Percentiles rank a stretch among this genome's conserved stretches.
Evolutionary conservation across 495 filamentous ascomycete genomes (phyloP).

Genomic region (Cercophora sp.): DNA sequence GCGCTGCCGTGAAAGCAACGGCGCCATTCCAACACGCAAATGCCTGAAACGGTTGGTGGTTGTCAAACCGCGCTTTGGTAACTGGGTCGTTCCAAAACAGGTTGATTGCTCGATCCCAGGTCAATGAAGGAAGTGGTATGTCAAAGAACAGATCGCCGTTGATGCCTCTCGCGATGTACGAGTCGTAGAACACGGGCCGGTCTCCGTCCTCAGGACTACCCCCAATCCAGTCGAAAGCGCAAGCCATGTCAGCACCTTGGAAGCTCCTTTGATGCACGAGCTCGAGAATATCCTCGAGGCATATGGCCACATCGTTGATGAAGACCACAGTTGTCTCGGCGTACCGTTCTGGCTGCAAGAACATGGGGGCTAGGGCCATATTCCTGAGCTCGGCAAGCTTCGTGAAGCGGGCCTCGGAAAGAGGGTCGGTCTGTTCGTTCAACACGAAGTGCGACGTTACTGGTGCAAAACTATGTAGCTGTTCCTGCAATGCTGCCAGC

Average conservation of each 20-base stretch:
- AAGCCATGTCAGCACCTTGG: constrained; percentile 50
- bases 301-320: constrained; percentile 48
- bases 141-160: constrained; percentile 49
- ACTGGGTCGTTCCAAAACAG: constrained; percentile 45
- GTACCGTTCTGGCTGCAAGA: not conserved
- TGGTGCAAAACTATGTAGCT: constrained; percentile 12
- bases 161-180: constrained; percentile 49
- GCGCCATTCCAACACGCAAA: constrained; percentile 55
- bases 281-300: constrained; percentile 51
- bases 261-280: constrained; percentile 40
- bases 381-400: constrained; percentile 45
- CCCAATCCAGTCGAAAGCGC: constrained; percentile 54
- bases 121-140: constrained; percentile 43
- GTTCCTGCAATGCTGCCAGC: not conserved
- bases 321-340: constrained; percentile 43
- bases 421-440: constrained; percentile 36
- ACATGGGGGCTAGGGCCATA: constrained; percentile 15
- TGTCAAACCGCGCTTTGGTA: constrained; percentile 24
- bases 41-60: constrained; percentile 45
- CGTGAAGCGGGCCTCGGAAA: constrained; percentile 31
- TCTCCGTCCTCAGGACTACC: constrained; percentile 27
- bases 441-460: constrained; percentile 34
- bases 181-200: constrained; percentile 49
- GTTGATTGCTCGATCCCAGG: constrained; percentile 39
- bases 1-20: constrained; percentile 24